Evolutionary conservation across 2,329 filamentous ascomycete species (phyloP).

Genomic region (Incumbomyces lentus): DNA sequence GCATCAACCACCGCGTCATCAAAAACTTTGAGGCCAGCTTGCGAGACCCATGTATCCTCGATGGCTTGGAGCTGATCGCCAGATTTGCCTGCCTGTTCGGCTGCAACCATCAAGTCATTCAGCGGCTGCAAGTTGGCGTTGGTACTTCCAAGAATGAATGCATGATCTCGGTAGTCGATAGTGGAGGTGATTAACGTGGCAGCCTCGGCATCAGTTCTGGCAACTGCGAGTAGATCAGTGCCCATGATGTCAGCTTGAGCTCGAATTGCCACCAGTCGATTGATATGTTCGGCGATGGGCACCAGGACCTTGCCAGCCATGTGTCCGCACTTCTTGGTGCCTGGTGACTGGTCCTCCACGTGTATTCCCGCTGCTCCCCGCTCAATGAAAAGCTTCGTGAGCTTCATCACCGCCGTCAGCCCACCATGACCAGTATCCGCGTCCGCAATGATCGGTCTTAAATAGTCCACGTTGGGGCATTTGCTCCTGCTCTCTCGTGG

Average conservation of each 20-base stretch:
- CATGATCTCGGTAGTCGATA: constrained; percentile 90
- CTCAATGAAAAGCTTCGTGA: constrained; percentile 95
- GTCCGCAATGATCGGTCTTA: constrained; percentile 91
- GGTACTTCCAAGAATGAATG: constrained; percentile 82
- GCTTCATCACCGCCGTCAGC: constrained; percentile 97
- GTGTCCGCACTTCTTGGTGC: constrained; percentile 98
- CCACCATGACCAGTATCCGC: constrained; percentile 96
- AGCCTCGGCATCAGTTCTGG: constrained; percentile 93
- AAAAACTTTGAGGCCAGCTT: constrained; percentile 78
- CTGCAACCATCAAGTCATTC: constrained; percentile 80
- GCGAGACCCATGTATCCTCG: constrained; percentile 74
- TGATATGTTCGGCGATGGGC: constrained; percentile 95
- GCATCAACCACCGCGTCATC: constrained; percentile 77
- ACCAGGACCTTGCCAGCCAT: constrained; percentile 99
- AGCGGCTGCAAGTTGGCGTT: constrained; percentile 77
- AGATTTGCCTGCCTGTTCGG: constrained; percentile 69
- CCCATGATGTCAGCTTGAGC: constrained; percentile 99
- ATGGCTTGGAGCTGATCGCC: constrained; percentile 77
- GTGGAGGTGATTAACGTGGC: constrained; percentile 94
- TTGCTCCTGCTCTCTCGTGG: constrained; percentile 62
- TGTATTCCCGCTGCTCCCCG: constrained; percentile 95
- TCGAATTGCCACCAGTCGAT: constrained; percentile 88
- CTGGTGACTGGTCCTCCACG: constrained; percentile 95
- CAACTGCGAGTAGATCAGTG: constrained; percentile 79
- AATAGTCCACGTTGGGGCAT: constrained; percentile 77